These are phyloP conservation scores for Scutellaria galericulata DNA, from an alignment of 257 asterid species.

Conservation along the genomic window DNA sequence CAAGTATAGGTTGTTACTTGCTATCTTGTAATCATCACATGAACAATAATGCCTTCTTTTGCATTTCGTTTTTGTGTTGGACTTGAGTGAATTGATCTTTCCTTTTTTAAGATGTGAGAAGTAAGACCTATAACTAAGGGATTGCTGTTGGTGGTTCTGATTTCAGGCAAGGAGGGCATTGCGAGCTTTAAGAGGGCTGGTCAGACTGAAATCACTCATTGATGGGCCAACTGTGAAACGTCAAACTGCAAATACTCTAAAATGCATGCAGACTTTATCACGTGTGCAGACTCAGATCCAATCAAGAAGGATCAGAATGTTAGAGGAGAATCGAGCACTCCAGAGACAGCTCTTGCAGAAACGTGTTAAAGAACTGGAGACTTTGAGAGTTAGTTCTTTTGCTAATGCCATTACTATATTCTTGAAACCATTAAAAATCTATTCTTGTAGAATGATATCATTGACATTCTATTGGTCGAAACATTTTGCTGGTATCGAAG, in stretches of 20 bases:
- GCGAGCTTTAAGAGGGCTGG: conserved; percentile 89
- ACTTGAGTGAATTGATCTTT: not conserved
- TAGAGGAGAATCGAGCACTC: conserved; percentile 88
- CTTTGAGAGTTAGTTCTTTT: conserved; percentile 64
- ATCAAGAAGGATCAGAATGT: conserved; percentile 77
- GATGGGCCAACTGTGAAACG: conserved; percentile 84
- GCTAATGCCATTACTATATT: conserved; percentile 25
- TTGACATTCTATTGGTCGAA: conserved; percentile 5
- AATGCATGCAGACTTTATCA: conserved; percentile 82
- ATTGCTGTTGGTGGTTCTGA: not conserved
- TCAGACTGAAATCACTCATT: conserved; percentile 80
- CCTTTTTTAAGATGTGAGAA: too few relatives aligned
- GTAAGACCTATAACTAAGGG: not conserved
- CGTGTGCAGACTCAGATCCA: conserved; percentile 93
- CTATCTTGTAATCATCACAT: not conserved
- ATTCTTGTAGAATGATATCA: conserved; percentile 3
- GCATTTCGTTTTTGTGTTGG: not conserved
- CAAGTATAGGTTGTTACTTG: not conserved
- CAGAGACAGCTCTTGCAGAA: conserved; percentile 90
- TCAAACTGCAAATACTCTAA: conserved; percentile 83
- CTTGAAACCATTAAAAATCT: conserved; percentile 15
- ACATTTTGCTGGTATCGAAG: not conserved
- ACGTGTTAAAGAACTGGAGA: conserved; percentile 84
- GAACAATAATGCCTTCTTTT: not conserved
- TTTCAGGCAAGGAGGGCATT: conserved; percentile 91